phyloP scores from a whole-genome alignment of 345 rosid species.

The Melastoma malabathricum region DNA sequence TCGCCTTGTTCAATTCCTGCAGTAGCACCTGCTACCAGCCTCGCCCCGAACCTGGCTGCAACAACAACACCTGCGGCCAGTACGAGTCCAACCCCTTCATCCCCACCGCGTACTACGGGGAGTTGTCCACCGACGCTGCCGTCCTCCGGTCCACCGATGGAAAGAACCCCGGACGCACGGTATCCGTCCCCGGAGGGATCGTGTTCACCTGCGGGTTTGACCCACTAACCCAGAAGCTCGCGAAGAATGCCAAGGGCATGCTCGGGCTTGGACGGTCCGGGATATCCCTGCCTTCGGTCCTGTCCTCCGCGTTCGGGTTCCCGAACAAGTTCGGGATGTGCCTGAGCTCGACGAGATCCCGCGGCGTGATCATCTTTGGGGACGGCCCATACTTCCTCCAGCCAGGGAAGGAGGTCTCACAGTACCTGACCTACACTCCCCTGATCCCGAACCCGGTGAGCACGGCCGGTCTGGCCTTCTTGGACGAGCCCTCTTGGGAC shows the following conservation, averaged over 20 bases:
- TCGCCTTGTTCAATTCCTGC: background rate
- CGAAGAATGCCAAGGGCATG: background rate
- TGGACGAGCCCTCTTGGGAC: conserved; percentile 22
- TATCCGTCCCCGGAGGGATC: background rate
- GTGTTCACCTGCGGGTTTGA: conserved; percentile 9
- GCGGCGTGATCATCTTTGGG: conserved; percentile 26
- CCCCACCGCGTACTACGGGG: background rate
- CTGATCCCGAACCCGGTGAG: conserved; percentile 23
- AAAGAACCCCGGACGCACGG: background rate
- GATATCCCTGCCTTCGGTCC: conserved; percentile 16
- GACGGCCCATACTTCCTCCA: conserved; percentile 19
- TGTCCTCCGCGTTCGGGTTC: conserved; percentile 17
- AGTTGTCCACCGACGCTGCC: background rate
- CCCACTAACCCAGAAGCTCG: conserved; percentile 2
- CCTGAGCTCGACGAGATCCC: conserved; percentile 12
- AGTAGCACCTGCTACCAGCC: background rate
- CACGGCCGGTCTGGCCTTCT: conserved; percentile 5
- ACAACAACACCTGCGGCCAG: background rate
- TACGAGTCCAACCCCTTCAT: background rate
- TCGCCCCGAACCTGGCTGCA: background rate
- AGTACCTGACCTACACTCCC: conserved; percentile 27
- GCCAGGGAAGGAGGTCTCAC: conserved; percentile 18
- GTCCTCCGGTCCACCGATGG: background rate
- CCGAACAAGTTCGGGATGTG: conserved; percentile 21
- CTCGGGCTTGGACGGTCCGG: conserved; percentile 24